phyloP scores from a whole-genome alignment of 352 stramenopile species.

The Detonula confervacea region DNA sequence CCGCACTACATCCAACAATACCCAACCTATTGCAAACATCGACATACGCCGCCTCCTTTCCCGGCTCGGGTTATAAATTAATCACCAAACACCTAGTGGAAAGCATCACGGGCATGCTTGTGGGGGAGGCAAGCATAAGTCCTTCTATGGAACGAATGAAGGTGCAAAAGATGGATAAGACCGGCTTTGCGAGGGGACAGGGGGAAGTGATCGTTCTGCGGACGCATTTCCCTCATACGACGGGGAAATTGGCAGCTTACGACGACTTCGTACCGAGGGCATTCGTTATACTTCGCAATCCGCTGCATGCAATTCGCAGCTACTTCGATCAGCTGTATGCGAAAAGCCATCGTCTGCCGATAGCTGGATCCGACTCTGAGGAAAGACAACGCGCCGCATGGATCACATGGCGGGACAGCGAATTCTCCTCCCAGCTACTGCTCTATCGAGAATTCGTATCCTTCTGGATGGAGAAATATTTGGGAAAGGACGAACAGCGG shows the following conservation, averaged over 20 bases:
- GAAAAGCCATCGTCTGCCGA: conserved; percentile 28
- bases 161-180: background rate
- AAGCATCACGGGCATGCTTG: conserved; percentile 30
- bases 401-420: conserved; percentile 47
- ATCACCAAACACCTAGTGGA: conserved; percentile 48
- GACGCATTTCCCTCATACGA: conserved; percentile 46
- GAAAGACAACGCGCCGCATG: conserved; percentile 26
- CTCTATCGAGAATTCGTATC: conserved; percentile 53
- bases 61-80: conserved; percentile 27
- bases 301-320: conserved; percentile 42
- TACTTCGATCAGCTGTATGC: conserved; percentile 58
- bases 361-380: conserved; percentile 1
- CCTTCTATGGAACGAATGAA: background rate
- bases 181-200: background rate
- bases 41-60: conserved; percentile 45
- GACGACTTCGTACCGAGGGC: conserved; percentile 34
- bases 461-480: conserved; percentile 56
- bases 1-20: background rate
- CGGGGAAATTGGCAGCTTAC: conserved; percentile 47
- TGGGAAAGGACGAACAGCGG: conserved; percentile 29
- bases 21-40: conserved; percentile 4
- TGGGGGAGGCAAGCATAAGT: conserved; percentile 32
- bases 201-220: conserved; percentile 23
- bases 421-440: conserved; percentile 41
- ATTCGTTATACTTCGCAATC: conserved; percentile 54